phyloP scores from a whole-genome alignment of 2,329 filamentous ascomycete species.

The Mollisiaceae sp. region DNA sequence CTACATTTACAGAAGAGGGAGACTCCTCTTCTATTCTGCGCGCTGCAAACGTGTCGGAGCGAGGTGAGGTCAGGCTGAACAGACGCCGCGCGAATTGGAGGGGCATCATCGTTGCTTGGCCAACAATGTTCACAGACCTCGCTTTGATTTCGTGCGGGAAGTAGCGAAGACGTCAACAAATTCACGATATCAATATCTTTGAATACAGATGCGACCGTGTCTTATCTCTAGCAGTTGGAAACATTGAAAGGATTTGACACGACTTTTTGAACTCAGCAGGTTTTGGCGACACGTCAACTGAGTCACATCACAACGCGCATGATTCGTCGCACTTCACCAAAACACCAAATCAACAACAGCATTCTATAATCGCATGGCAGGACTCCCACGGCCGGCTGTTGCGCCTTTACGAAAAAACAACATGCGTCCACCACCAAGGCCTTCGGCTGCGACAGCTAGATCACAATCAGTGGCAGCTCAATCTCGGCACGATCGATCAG shows the following conservation, averaged over 20 bases:
- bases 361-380: slow-evolving; percentile 52
- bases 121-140: slow-evolving; percentile 13
- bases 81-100: slow-evolving; percentile 10
- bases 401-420: slow-evolving; percentile 54
- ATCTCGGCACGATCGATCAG: slow-evolving; percentile 36
- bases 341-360: not conserved
- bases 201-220: not conserved
- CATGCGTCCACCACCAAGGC: slow-evolving; percentile 59
- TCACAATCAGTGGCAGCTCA: slow-evolving; percentile 49
- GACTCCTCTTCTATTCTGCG: slow-evolving; percentile 10
- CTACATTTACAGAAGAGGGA: slow-evolving; percentile 31
- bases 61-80: slow-evolving; percentile 7
- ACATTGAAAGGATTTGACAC: not conserved
- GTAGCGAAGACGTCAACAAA: slow-evolving; percentile 19
- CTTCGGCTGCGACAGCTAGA: slow-evolving; percentile 48
- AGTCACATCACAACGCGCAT: not conserved
- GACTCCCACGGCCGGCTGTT: slow-evolving; percentile 55
- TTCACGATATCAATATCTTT: slow-evolving; percentile 16
- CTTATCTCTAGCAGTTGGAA: not conserved
- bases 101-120: slow-evolving; percentile 23
- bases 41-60: slow-evolving; percentile 7
- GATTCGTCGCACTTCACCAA: not conserved
- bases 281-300: not conserved
- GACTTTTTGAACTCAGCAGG: not conserved
- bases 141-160: slow-evolving; percentile 7